Percentiles rank a stretch among this genome's conserved stretches.
These are phyloP conservation scores for Tulasnella sp. DNA, from an alignment of 768 basidiomycete species.

Conservation along the genomic window DNA sequence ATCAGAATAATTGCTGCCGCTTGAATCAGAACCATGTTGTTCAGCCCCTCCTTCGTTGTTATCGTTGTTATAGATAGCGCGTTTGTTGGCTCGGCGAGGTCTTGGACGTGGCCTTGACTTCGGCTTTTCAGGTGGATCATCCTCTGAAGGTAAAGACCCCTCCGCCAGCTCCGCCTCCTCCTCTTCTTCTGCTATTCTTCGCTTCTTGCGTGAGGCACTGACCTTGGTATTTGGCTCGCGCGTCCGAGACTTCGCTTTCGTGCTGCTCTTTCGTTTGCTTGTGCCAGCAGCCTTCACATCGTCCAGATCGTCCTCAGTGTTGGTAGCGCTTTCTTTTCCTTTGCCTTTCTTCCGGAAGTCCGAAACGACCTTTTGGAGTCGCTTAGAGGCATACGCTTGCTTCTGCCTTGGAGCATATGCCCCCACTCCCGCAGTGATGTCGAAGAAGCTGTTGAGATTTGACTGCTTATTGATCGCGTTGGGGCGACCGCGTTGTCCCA, in stretches of 20 bases:
- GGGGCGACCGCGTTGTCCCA: slow-evolving; percentile 70
- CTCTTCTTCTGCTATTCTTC: slow-evolving; percentile 16
- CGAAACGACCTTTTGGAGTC: slow-evolving; percentile 68
- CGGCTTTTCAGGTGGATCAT: slow-evolving; percentile 14
- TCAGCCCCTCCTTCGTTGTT: not conserved
- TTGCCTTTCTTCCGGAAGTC: slow-evolving; percentile 60
- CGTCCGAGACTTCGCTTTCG: slow-evolving; percentile 1
- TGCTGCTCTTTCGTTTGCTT: slow-evolving; percentile 6
- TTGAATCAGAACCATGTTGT: slow-evolving; percentile 1
- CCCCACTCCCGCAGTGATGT: slow-evolving; percentile 61
- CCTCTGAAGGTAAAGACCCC: not conserved
- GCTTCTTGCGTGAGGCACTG: not conserved
- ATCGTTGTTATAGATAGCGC: not conserved
- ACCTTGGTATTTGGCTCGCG: not conserved
- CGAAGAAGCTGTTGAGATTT: slow-evolving; percentile 71
- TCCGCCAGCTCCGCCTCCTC: not conserved
- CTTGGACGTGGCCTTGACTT: slow-evolving; percentile 17
- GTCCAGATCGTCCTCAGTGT: slow-evolving; percentile 36
- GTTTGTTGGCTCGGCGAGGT: slow-evolving; percentile 14
- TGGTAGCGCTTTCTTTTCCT: not conserved
- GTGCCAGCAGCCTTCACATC: slow-evolving; percentile 37
- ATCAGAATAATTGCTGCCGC: not conserved
- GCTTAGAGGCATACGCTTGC: slow-evolving; percentile 79
- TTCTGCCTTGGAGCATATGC: slow-evolving; percentile 72
- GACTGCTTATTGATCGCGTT: slow-evolving; percentile 71